Percentiles rank a stretch among this genome's conserved stretches.
These are phyloP conservation scores for Cutaneotrichosporon cutaneum DNA, from an alignment of 1,284 basidiomycete genomes.

Conservation along the genomic window DNA sequence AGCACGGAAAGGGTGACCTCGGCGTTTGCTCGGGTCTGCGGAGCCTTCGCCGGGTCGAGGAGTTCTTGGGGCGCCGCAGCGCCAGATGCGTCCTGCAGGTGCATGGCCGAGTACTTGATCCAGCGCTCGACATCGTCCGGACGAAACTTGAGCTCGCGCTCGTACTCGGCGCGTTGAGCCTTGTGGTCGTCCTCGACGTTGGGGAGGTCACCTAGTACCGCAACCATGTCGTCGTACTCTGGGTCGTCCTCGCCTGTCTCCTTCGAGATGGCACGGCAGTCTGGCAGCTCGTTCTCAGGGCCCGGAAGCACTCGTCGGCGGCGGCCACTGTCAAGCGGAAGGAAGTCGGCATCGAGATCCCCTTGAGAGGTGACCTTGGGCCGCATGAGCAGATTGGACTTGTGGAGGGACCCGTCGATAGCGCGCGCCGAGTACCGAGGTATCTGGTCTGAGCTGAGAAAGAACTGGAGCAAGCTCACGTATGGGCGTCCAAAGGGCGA, in stretches of 20 bases:
- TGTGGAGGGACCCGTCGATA: slow-evolving; percentile 16
- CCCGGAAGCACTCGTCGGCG: too few relatives aligned
- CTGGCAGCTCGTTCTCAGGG: slow-evolving; percentile 12
- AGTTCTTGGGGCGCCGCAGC: neutral
- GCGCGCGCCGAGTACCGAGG: slow-evolving; percentile 22
- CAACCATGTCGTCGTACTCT: slow-evolving; percentile 17
- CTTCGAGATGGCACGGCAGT: slow-evolving; percentile 18
- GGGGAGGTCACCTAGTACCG: slow-evolving; percentile 30
- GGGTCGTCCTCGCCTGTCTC: slow-evolving; percentile 23
- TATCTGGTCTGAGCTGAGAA: slow-evolving; percentile 12
- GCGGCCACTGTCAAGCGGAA: slow-evolving; percentile 9
- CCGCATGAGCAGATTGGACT: slow-evolving; percentile 17
- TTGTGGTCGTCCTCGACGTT: slow-evolving; percentile 38
- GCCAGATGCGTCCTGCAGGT: slow-evolving; percentile 26
- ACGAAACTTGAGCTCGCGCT: slow-evolving; percentile 31
- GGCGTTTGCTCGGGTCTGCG: slow-evolving; percentile 31
- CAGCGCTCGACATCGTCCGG: slow-evolving; percentile 40
- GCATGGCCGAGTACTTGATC: slow-evolving; percentile 45
- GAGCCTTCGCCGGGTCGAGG: slow-evolving; percentile 13
- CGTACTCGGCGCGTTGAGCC: slow-evolving; percentile 33
- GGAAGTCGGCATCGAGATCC: slow-evolving; percentile 14
- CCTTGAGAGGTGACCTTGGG: neutral
- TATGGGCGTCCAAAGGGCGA: slow-evolving; percentile 37
- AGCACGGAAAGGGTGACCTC: slow-evolving; percentile 50
- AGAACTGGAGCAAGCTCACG: slow-evolving; percentile 29